Percentiles rank a stretch among this genome's conserved stretches.
phyloP scores from a whole-genome alignment of 352 stramenopile genomes.

The Hyaloperonospora brassicae region DNA sequence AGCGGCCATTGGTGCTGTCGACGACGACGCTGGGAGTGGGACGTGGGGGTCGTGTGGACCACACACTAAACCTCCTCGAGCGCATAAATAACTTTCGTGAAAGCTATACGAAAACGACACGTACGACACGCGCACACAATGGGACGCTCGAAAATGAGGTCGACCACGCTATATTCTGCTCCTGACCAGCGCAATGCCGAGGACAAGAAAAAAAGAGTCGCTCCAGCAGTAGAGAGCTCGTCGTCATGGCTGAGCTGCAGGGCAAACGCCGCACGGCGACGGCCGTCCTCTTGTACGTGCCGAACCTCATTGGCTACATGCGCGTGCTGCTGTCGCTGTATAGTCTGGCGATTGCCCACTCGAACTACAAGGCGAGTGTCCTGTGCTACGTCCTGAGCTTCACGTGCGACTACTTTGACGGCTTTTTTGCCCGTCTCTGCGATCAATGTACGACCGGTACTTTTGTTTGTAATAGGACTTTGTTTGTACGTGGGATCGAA shows the following conservation, averaged over 20 bases:
- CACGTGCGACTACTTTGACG: constrained; percentile 96
- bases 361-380: constrained; percentile 69
- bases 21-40: neutral
- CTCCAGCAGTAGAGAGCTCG: neutral
- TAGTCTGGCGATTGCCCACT: constrained; percentile 75
- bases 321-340: constrained; percentile 83
- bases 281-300: constrained; percentile 92
- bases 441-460: constrained; percentile 79
- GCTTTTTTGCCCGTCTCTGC: constrained; percentile 93
- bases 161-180: neutral
- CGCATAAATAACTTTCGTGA: no score
- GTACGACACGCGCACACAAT: no score
- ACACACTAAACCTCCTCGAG: no score
- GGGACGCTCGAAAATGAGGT: neutral
- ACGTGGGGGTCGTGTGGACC: no score
- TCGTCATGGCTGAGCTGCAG: constrained; percentile 14
- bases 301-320: constrained; percentile 94
- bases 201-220: no score
- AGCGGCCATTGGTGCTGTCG: neutral
- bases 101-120: no score
- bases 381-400: constrained; percentile 93
- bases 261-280: constrained; percentile 33
- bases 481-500: no score
- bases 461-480: neutral
- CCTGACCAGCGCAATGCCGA: no score